Percentiles rank a stretch among this genome's conserved stretches.
Conservation (phyloP, 345 rosid species). For the Tarenaya hassleriana region DNA sequence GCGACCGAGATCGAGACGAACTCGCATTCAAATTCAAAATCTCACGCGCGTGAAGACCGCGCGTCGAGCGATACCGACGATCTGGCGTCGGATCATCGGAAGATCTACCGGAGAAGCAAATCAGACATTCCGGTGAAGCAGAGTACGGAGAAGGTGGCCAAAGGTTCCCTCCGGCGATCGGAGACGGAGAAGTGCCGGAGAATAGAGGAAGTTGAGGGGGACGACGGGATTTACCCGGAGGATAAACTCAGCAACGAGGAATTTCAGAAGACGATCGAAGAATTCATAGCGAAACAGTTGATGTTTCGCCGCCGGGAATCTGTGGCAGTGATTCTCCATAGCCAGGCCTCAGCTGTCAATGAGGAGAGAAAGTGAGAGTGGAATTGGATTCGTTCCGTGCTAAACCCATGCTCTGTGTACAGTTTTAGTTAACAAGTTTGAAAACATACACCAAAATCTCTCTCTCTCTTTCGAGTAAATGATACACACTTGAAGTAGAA, state of each 20-base stretch:
- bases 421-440: too few species aligned
- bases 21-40: not conserved
- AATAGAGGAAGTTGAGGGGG: not conserved
- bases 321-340: conserved; percentile 39
- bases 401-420: too few species aligned
- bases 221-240: conserved; percentile 21
- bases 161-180: conserved; percentile 35
- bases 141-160: conserved; percentile 6
- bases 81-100: conserved; percentile 17
- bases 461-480: not conserved
- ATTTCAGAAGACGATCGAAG: conserved; percentile 65
- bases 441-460: too few species aligned
- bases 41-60: conserved; percentile 1
- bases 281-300: conserved; percentile 61
- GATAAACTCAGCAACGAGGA: conserved; percentile 66
- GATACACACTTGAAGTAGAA: conserved; percentile 18
- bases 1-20: conserved; percentile 25
- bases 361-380: too few species aligned
- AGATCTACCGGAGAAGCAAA: conserved; percentile 32
- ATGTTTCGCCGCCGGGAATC: conserved; percentile 63
- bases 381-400: too few species aligned
- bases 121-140: conserved; percentile 28
- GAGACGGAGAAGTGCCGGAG: conserved; percentile 39
- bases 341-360: not conserved
- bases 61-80: conserved; percentile 14